A percentile compares a stretch with the other conserved stretches of the same genome.
Evolutionary conservation across 306 rosid genomes (phyloP).

Genomic region (Cucumis sativus): DNA sequence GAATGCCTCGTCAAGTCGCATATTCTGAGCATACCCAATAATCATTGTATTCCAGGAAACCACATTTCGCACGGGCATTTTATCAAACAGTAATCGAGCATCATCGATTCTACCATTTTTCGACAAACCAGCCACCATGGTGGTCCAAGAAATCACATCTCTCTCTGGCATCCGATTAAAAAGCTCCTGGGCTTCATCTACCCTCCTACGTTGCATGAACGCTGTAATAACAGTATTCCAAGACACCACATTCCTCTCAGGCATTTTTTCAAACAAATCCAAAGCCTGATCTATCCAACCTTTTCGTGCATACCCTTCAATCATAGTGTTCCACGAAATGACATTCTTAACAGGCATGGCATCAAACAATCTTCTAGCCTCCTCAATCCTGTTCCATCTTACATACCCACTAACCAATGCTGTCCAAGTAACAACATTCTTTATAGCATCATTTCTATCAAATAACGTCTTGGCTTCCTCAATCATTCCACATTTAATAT

Average conservation of each 20-base stretch:
- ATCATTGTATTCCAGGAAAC: slow-evolving; percentile 44
- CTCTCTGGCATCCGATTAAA: slow-evolving; percentile 29
- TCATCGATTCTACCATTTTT: slow-evolving; percentile 35
- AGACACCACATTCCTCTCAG: slow-evolving; percentile 33
- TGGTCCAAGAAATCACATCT: slow-evolving; percentile 41
- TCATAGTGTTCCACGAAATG: slow-evolving; percentile 44
- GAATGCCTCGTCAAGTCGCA: slow-evolving; percentile 25
- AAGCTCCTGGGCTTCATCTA: slow-evolving; percentile 24
- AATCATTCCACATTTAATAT: slow-evolving; percentile 24
- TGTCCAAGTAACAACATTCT: slow-evolving; percentile 43
- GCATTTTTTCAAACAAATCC: slow-evolving; percentile 29
- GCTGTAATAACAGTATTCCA: slow-evolving; percentile 36
- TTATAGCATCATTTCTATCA: slow-evolving; percentile 28
- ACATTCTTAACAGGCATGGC: slow-evolving; percentile 39
- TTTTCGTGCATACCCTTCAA: slow-evolving; percentile 28
- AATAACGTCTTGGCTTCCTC: slow-evolving; percentile 33
- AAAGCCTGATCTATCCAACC: slow-evolving; percentile 20
- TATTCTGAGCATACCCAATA: slow-evolving; percentile 27
- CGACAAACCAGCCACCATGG: slow-evolving; percentile 26
- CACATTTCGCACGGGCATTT: slow-evolving; percentile 28
- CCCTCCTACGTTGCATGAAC: slow-evolving; percentile 18
- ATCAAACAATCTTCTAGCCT: slow-evolving; percentile 27
- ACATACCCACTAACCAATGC: slow-evolving; percentile 32
- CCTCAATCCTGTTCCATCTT: slow-evolving; percentile 18
- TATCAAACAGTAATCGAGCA: slow-evolving; percentile 26